Evolutionary conservation across 2,329 filamentous ascomycete species (phyloP).

Genomic region (Ophiocordyceps sinensis): DNA sequence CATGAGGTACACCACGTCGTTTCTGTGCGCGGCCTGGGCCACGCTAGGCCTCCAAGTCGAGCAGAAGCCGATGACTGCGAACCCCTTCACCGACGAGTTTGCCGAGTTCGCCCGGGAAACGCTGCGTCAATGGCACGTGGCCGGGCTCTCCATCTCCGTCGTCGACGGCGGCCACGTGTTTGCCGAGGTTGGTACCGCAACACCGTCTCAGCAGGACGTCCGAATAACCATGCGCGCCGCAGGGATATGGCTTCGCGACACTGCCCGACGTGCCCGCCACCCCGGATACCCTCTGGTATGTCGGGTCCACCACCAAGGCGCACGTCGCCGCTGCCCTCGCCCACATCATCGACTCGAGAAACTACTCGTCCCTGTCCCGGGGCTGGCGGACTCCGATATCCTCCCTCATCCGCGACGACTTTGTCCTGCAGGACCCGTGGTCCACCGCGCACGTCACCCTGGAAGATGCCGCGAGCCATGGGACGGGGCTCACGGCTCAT

Average conservation of each 20-base stretch:
- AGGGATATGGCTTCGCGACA: constrained; percentile 17
- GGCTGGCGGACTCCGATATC: constrained; percentile 33
- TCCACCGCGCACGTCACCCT: constrained; percentile 34
- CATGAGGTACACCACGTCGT: background rate
- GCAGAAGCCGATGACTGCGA: background rate
- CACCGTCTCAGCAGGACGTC: background rate
- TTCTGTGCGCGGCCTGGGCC: no score
- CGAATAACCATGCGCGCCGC: background rate
- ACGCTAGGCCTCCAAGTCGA: no score
- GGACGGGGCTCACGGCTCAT: constrained; percentile 32
- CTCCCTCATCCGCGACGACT: constrained; percentile 33
- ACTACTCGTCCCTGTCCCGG: constrained; percentile 11
- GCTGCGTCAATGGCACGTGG: constrained; percentile 12
- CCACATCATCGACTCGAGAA: constrained; percentile 31
- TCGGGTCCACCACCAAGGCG: constrained; percentile 42
- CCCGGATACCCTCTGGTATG: constrained; percentile 37
- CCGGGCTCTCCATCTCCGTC: constrained; percentile 13
- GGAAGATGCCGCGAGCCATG: constrained; percentile 38
- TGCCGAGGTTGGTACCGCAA: constrained; percentile 9
- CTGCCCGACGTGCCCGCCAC: constrained; percentile 24
- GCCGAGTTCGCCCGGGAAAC: constrained; percentile 4
- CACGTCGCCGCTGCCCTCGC: constrained; percentile 35
- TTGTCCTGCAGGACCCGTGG: constrained; percentile 29
- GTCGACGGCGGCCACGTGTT: constrained; percentile 12
- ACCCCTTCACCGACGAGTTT: constrained; percentile 7